Base-by-base conservation (phyloP, 257 asterid genomes). In the Orobanche coerulescens region DNA sequence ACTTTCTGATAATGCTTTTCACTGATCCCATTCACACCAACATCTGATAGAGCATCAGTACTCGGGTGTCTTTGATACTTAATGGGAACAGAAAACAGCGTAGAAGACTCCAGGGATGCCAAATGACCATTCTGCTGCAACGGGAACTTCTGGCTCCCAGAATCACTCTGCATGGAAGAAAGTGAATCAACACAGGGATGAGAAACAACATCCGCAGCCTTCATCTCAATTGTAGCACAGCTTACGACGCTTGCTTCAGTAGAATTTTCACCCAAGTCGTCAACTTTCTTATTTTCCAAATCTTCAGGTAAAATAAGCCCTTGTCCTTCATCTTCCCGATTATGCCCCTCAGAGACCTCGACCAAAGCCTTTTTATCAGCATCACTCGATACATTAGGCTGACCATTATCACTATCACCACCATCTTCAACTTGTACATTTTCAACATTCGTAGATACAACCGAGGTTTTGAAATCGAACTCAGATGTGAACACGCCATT, bases 21-120 rank as follows among this genome's bases (percentile, higher is more conserved):
- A 56, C 58, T 44, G 58, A 54, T 64, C 42, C 69, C 71, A 67
- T 58, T 74, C 36, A 57, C 58, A 57, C 55, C 75, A 64, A 58
- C 54, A 46, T 68, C 68, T 24, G 78, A 67, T 58, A 64, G 58
- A 50, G 44, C 60, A 73, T 37, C 68, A 61, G 61, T 73, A 57
- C 46, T 60, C 25, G 76, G 61, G 68, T 51, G 75, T 31, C 72
- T 74, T 39, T 79, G 82, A 48, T 82, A 78, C 69, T 78, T 70
- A 1, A 68, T 68, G n/a, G 85, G 78, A 54, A 80, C 79, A 48
- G 86, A 71, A 37, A 68, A 73, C 28, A 73, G 73, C 12, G 73
- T 71, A 3, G 74, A 73, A 46, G 79, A 73, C 33, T 71, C 82
- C 62, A 72, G 28, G 4, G 75, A 71, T 34, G 74, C 64, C 2